phyloP scores from a whole-genome alignment of 2,329 filamentous ascomycete species.

The Zelopaecilomyces penicillatus region DNA sequence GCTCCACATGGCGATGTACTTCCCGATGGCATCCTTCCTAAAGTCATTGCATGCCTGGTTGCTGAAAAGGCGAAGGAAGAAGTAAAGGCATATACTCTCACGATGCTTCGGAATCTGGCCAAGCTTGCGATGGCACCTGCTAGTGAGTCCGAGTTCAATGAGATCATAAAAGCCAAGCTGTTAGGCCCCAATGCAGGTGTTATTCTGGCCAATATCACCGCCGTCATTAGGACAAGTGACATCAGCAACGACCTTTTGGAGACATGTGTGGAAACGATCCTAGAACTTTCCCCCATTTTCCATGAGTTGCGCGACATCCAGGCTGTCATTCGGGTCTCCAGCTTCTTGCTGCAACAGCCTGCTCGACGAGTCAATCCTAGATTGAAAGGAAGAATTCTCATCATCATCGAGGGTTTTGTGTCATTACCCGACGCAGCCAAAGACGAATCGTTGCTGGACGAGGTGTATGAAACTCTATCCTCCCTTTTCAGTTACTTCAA shows the following conservation, averaged over 20 bases:
- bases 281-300: conserved; percentile 65
- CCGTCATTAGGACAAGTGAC: conserved; percentile 52
- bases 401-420: conserved; percentile 74
- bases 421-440: conserved; percentile 44
- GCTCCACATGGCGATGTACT: conserved; percentile 28
- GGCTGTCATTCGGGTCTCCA: conserved; percentile 71
- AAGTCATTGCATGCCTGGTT: conserved; percentile 63
- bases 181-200: conserved; percentile 49
- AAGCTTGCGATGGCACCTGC: conserved; percentile 48
- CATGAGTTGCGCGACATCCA: conserved; percentile 59
- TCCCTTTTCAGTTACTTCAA: conserved; percentile 86
- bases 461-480: conserved; percentile 66
- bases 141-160: conserved; percentile 47
- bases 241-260: conserved; percentile 69
- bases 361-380: conserved; percentile 71
- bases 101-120: conserved; percentile 64
- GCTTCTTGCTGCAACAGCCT: conserved; percentile 78
- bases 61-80: conserved; percentile 72
- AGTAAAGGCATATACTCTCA: conserved; percentile 74
- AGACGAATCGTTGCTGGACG: conserved; percentile 42
- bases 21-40: conserved; percentile 57
- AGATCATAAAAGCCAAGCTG: conserved; percentile 47
- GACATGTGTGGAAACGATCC: conserved; percentile 68
- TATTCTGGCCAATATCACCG: conserved; percentile 59
- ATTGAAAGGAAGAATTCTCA: conserved; percentile 72